These are phyloP conservation scores for Kwoniella botswanensis DNA, from an alignment of 768 basidiomycete species.

Conservation along the genomic window DNA sequence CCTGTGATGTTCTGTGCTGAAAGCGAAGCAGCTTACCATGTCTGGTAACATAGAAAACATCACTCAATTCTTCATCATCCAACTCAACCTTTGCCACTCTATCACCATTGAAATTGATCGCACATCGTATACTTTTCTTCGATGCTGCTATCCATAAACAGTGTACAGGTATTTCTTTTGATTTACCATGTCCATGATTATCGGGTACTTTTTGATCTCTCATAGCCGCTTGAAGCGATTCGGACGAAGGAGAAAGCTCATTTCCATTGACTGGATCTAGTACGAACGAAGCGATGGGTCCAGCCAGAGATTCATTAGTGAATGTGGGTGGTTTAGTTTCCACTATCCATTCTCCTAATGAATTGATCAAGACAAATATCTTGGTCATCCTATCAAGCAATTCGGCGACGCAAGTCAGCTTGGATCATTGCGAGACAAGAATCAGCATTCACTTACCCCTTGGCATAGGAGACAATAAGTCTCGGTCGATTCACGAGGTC, in stretches of 20 bases:
- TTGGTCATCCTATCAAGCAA: conserved; percentile 65
- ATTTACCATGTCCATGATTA: conserved; percentile 21
- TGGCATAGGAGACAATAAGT: conserved; percentile 66
- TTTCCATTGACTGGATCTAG: conserved; percentile 63
- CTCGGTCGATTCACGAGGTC: conserved; percentile 63
- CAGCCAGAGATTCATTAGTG: conserved; percentile 58
- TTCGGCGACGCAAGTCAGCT: neutral
- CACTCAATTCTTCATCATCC: conserved; percentile 65
- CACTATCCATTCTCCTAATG: conserved; percentile 60
- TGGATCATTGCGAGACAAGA: neutral
- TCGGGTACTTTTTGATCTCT: conserved; percentile 60
- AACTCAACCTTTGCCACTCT: conserved; percentile 72
- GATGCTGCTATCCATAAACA: conserved; percentile 66
- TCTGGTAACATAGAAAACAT: conserved; percentile 65
- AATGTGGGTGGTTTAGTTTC: conserved; percentile 56
- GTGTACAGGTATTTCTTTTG: conserved; percentile 49
- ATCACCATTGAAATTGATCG: conserved; percentile 69
- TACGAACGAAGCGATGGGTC: conserved; percentile 56
- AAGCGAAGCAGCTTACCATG: conserved; percentile 62
- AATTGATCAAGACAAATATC: conserved; percentile 66
- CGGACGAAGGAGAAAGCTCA: conserved; percentile 44
- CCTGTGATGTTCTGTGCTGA: neutral
- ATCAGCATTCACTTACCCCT: conserved; percentile 41
- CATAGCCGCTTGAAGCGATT: conserved; percentile 60
- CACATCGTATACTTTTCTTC: conserved; percentile 66